Evolutionary conservation across 139 green algal genomes (phyloP).

Genomic region (Coccomyxa sp.): DNA sequence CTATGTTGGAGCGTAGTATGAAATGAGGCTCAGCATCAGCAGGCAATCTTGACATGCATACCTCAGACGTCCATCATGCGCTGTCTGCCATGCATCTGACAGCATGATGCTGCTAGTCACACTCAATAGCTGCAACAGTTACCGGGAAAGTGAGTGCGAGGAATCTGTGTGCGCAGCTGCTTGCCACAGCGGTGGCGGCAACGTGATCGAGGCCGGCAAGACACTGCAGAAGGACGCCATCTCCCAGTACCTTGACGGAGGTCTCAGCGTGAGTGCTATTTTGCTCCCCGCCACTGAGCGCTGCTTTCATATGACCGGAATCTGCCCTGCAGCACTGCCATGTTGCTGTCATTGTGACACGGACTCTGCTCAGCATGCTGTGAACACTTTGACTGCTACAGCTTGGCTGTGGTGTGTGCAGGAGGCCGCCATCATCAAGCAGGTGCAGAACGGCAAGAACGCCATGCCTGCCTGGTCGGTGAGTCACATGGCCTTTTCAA

Average conservation of each 20-base stretch:
- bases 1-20: not conserved
- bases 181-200: constrained; percentile 67
- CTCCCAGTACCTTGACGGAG: constrained; percentile 56
- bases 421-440: not conserved
- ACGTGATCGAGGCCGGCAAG: constrained; percentile 50
- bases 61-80: not conserved
- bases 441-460: constrained; percentile 62
- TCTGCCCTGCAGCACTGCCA: too few species aligned
- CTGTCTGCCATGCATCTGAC: not conserved
- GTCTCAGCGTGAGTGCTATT: constrained; percentile 57
- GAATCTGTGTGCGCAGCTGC: constrained; percentile 31
- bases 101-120: not conserved
- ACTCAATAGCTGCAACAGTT: not conserved
- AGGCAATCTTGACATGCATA: too few species aligned
- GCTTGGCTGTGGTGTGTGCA: not conserved
- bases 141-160: not conserved
- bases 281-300: constrained; percentile 35
- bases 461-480: constrained; percentile 71
- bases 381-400: not conserved
- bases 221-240: constrained; percentile 61
- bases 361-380: not conserved
- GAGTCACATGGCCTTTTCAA: too few species aligned
- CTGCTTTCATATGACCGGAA: too few species aligned
- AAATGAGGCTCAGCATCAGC: too few species aligned
- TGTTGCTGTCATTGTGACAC: not conserved